Conservation (phyloP, 2,329 filamentous ascomycete genomes). For the Cladophialophora bantiana region DNA sequence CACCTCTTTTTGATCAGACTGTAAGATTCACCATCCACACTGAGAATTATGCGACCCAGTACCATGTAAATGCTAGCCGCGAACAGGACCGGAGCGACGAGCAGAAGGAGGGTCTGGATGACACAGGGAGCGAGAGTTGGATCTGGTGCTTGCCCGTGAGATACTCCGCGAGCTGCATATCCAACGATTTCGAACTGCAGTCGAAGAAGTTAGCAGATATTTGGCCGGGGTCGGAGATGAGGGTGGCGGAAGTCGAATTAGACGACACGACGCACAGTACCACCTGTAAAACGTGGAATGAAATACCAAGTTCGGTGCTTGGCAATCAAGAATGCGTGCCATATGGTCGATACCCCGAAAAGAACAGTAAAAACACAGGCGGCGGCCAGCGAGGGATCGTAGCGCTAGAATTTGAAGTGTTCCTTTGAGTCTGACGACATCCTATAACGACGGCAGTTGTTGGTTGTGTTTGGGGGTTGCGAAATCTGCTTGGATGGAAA, state of each 20-base stretch:
- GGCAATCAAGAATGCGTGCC: constrained; percentile 33
- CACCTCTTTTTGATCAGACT: constrained; percentile 46
- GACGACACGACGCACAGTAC: too few relatives aligned
- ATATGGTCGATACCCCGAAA: constrained; percentile 41
- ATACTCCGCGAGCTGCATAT: constrained; percentile 48
- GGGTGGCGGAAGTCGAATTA: too few relatives aligned
- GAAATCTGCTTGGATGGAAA: too few relatives aligned
- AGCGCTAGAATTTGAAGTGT: constrained; percentile 31
- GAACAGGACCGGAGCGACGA: constrained; percentile 52
- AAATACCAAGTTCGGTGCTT: constrained; percentile 1
- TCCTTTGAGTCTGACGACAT: constrained; percentile 1
- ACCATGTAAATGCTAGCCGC: constrained; percentile 52
- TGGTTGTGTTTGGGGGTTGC: too few relatives aligned
- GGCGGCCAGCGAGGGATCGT: constrained; percentile 42
- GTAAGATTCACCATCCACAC: constrained; percentile 47
- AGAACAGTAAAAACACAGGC: constrained; percentile 42
- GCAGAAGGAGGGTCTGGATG: constrained; percentile 49
- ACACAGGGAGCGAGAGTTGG: constrained; percentile 44
- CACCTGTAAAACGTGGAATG: not conserved
- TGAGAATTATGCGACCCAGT: constrained; percentile 49
- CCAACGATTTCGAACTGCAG: constrained; percentile 41
- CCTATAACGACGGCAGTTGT: too few relatives aligned
- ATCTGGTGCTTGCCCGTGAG: constrained; percentile 43
- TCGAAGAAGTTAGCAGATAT: constrained; percentile 42
- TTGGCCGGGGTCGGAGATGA: not conserved